Evolutionary conservation across 441 rosid species (phyloP), one percentile per base, ranked within the genome.

Genomic region (Arabidopsis lyrata): DNA sequence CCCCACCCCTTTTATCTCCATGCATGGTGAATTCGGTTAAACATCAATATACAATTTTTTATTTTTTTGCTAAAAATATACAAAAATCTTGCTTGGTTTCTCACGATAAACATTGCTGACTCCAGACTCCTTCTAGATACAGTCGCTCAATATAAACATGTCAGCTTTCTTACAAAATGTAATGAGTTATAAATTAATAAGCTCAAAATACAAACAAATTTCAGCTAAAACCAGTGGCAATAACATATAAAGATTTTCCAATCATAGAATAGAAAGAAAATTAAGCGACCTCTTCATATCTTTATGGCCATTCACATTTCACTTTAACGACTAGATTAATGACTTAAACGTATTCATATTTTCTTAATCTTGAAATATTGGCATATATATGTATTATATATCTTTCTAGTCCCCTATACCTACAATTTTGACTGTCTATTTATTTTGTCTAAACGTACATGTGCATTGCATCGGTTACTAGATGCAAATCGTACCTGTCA

Each of bases 381-480:
- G 18, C 58, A 41, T 29, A 13, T 49, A 20, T 31, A 8, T 41
- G 31, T 29, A 29, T 29, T 29, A 27, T 27, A 3, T 27, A 42
- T 39, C 45, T 62, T 62, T 52, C 34, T 39, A n/a, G 56, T n/a
- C 29, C 29, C n/a, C 1, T 63, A 41, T 63, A 41, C 3, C 76
- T 53, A 16, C 44, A 53, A 42, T 20, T 63, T 54, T 55, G 64
- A 54, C 70, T 14, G 27, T 52, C 44, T 63, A 34, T 12, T 12
- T 54, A 41, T 20, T 45, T 53, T 29, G 39, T 44, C 32, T 29
- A 14, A 22, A 45, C 22, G 29, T 14, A 42, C 65, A 45, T 63
- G 39, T 61, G 74, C 74, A 53, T 35, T 54, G 69, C 49, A 68
- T 35, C 58, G 18, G 39, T 34, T 62, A 45, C 56, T 45, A 58